phyloP scores from a whole-genome alignment of 345 rosid species.

The Corchorus olitorius region DNA sequence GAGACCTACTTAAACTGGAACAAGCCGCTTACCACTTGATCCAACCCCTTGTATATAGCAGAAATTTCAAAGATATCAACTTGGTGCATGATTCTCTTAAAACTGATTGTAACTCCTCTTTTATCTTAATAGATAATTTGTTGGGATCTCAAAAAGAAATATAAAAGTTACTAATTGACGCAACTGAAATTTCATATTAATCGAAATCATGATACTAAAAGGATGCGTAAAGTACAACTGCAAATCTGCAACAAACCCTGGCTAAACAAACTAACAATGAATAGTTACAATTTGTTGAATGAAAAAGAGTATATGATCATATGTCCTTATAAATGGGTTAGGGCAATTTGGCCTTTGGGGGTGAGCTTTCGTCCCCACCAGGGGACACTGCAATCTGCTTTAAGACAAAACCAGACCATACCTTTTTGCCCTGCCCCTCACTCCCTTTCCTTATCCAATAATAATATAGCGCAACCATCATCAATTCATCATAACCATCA shows the following conservation, averaged over 20 bases:
- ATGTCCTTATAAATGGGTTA: background rate
- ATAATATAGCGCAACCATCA: background rate
- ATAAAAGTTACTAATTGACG: too few species aligned
- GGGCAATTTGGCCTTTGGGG: background rate
- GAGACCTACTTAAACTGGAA: too few species aligned
- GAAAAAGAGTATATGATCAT: background rate
- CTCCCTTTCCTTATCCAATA: background rate
- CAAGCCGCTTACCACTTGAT: too few species aligned
- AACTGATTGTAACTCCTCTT: too few species aligned
- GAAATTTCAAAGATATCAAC: too few species aligned
- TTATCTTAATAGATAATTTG: too few species aligned
- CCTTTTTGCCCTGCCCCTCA: slow-evolving; percentile 3
- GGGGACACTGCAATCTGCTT: slow-evolving; percentile 3
- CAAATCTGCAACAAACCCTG: background rate
- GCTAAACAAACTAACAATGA: too few species aligned
- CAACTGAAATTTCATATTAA: too few species aligned
- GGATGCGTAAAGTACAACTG: background rate
- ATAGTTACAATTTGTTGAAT: background rate
- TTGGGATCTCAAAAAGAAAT: too few species aligned
- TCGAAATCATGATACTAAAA: too few species aligned
- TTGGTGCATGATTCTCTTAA: too few species aligned
- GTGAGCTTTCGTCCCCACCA: slow-evolving; percentile 1
- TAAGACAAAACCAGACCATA: slow-evolving; percentile 13
- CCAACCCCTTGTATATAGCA: too few species aligned
- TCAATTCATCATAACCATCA: background rate